Evolutionary conservation across 805 yeast species (phyloP), one percentile per base, ranked within the genome.

Genomic region (Lachancea waltii): DNA sequence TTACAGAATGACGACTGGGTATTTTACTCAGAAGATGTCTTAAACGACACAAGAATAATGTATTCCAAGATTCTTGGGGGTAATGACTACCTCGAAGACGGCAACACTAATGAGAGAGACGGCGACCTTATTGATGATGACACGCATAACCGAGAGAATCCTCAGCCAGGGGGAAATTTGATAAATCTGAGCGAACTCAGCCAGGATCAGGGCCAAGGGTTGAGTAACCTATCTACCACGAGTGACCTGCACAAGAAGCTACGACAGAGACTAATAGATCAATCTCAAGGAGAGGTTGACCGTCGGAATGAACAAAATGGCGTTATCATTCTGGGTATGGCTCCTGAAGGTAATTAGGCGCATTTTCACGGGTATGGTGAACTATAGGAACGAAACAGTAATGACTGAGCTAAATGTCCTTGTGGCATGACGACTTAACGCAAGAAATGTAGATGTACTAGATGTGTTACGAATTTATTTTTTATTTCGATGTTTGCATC

Each of bases 1-100:
- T 30, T 61, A 18, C 44, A 47, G 16, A 47, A 48, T 17, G 42
- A 48, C 11, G 45, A 42, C 7, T 61, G 65, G 65, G 38, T 34
- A 11, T 50, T 43, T 41, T 51, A 58, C 25, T 41, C 57, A 1
- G 52, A 56, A 15, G 58, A 54, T 21, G 50, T 60, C 11, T 41
- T 60, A 33, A 51, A 47, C 40, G 60, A 52, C 38, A 58, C 59
- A n/a, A 58, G 61, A 36, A 40, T 51, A 15, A 59, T 61, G 65
- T 60, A 58, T 36, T 55, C 62, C 6, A 58, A 57, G 35, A 61
- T 61, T 17, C 38, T 61, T 8, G 65, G 65, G 7, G 65, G 65
- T 2, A 64, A 62, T 7, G 50, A 49, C 23, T 56, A 50, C 34
- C 43, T 56, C 1, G 61, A 56, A 14, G 62, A 58, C 33, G 30